phyloP scores from a whole-genome alignment of 192 early-diverging fungal species.

The Endogone sp. region DNA sequence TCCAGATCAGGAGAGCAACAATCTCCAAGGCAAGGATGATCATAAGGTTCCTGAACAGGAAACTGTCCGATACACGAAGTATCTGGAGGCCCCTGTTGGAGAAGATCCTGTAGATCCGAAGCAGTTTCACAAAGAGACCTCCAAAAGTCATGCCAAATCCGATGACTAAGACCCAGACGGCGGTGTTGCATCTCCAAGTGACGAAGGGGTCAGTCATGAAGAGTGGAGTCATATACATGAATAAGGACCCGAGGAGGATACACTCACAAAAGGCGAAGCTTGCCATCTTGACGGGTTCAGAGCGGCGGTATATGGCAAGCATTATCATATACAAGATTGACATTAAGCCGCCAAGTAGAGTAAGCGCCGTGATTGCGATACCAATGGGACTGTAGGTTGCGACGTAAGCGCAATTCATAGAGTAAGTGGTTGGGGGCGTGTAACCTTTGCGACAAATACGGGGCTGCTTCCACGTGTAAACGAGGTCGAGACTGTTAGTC shows the following conservation, averaged over 20 bases:
- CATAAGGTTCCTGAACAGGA: conserved; percentile 4
- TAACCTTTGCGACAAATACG: conserved; percentile 7
- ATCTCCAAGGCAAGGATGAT: conserved; percentile 7
- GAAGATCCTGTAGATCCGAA: conserved; percentile 14
- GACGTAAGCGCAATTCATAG: conserved; percentile 5
- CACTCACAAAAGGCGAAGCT: conserved; percentile 11
- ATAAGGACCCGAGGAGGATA: conserved; percentile 8
- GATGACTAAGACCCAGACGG: conserved; percentile 4
- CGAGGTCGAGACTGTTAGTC: conserved; percentile 1
- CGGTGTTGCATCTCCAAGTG: conserved; percentile 1
- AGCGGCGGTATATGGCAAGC: conserved; percentile 3
- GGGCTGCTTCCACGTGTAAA: conserved; percentile 3
- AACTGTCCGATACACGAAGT: conserved; percentile 7
- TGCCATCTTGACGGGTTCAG: conserved; percentile 4
- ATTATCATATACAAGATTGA: conserved; percentile 5
- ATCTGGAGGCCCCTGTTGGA: conserved; percentile 9
- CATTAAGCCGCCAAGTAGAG: conserved; percentile 2
- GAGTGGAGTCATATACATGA: conserved; percentile 7
- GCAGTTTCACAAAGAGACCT: conserved; percentile 10
- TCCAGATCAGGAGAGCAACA: conserved; percentile 1
- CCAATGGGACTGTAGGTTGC: background rate
- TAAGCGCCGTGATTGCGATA: conserved; percentile 2
- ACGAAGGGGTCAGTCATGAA: background rate
- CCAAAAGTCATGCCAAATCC: conserved; percentile 11
- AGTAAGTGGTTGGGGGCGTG: background rate